Base-by-base conservation (phyloP, 768 basidiomycete genomes). In the Lentinula boryana region DNA sequence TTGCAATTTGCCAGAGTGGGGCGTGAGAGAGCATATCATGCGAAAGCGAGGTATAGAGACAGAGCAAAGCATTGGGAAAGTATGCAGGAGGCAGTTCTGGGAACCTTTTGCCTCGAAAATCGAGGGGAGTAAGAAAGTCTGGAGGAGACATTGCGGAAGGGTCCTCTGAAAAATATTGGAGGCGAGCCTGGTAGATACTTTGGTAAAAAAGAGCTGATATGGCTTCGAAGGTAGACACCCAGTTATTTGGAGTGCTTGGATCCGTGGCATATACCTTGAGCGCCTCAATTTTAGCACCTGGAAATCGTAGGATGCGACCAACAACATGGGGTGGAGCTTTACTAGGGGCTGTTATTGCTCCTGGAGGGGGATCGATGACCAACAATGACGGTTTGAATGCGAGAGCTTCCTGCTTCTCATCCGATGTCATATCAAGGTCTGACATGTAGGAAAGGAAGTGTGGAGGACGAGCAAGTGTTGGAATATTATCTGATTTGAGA, bases 211-310 rank as follows among this genome's bases (percentile, higher is more conserved):
- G 54, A 15, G 66, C 66, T 1, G 61, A 15, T 12, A 67, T 57
- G 9, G 63, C 64, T 7, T 67, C 66, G 40, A 67, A 65, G 40
- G 63, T 67, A 52, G 61, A 62, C 33, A 67, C 38, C 63, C 63
- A 67, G 32, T 40, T 50, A 27, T 23, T 18, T 13, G 5, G 7
- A 21, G 52, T 48, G 13, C 15, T 59, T 8, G 66, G 64, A 31
- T 65, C 58, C 15, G 66, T 65, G 10, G 66, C 66, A 8, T 40
- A 23, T 21, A 38, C 53, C 18, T 54, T 54, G 7, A 54, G 36
- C 4, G 15, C 53, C 18, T 21, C 21, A 18, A 67, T 60, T 46
- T 61, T 54, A 35, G 40, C 12, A 53, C 62, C 62, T 32, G 63
- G 60, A 53, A 64, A 64, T 31, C 65, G 65, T 32, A 67, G 15